phyloP scores from a whole-genome alignment of 768 basidiomycete genomes.

The Pulveroboletus sp. region DNA sequence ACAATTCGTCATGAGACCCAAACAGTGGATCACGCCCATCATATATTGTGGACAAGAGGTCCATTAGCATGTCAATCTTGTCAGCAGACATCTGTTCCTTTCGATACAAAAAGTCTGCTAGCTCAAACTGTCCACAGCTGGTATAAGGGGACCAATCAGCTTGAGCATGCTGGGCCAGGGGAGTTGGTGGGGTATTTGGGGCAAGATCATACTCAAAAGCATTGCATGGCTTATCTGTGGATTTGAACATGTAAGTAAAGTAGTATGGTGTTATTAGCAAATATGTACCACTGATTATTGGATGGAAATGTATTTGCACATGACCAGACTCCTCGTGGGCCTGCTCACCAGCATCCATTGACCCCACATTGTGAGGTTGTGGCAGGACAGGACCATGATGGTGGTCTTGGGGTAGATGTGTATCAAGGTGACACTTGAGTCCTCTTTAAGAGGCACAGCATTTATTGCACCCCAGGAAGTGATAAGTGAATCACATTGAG shows the following conservation, averaged over 20 bases:
- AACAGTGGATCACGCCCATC: slow-evolving; percentile 19
- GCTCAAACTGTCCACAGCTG: neutral
- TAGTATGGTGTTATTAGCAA: neutral
- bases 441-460: too few species aligned
- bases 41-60: slow-evolving; percentile 9
- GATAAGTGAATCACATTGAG: too few species aligned
- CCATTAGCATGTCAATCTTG: slow-evolving; percentile 26
- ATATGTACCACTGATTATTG: neutral
- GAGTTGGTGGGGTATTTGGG: neutral
- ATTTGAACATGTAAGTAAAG: neutral
- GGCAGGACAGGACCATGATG: too few species aligned
- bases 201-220: neutral
- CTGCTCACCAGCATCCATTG: too few species aligned
- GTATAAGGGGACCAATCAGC: neutral
- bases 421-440: too few species aligned
- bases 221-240: neutral
- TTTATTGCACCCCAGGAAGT: too few species aligned
- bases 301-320: neutral
- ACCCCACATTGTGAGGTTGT: too few species aligned
- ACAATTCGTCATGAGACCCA: slow-evolving; percentile 28
- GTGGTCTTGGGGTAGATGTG: too few species aligned
- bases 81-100: slow-evolving; percentile 19
- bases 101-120: neutral
- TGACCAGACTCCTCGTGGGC: too few species aligned
- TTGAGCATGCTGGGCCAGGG: neutral